These are phyloP conservation scores for Pichia sp. DNA, from an alignment of 1,139 yeast genomes.

Conservation along the genomic window DNA sequence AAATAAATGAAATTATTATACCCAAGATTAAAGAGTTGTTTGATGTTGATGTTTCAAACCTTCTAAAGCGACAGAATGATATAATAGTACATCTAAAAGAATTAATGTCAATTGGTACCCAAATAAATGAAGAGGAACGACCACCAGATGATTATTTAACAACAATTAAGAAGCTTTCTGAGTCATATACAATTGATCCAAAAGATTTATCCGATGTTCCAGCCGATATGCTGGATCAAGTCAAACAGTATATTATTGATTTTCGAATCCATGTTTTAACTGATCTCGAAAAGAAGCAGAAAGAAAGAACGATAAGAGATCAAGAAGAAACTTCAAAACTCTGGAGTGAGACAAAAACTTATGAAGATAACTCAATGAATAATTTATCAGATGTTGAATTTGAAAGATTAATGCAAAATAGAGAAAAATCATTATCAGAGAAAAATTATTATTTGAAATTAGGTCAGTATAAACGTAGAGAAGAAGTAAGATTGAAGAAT, in stretches of 20 bases:
- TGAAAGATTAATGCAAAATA: constrained; percentile 21
- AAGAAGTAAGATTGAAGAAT: constrained; percentile 19
- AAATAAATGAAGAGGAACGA: background rate
- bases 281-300: constrained; percentile 46
- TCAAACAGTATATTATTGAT: constrained; percentile 52
- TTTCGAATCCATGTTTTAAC: constrained; percentile 57
- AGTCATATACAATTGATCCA: constrained; percentile 52
- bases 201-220: constrained; percentile 62
- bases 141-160: constrained; percentile 16
- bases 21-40: constrained; percentile 3
- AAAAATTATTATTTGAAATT: constrained; percentile 15
- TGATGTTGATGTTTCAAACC: background rate
- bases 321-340: constrained; percentile 41
- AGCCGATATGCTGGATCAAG: constrained; percentile 46
- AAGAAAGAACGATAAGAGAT: constrained; percentile 49
- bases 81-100: background rate
- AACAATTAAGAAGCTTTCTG: constrained; percentile 15
- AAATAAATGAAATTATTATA: background rate
- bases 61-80: no score
- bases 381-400: constrained; percentile 19
- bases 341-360: no score
- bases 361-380: background rate
- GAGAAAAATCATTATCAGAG: constrained; percentile 25
- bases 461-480: constrained; percentile 20
- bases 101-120: background rate